Conservation (phyloP, 345 rosid genomes). For the Nephelium lappaceum region DNA sequence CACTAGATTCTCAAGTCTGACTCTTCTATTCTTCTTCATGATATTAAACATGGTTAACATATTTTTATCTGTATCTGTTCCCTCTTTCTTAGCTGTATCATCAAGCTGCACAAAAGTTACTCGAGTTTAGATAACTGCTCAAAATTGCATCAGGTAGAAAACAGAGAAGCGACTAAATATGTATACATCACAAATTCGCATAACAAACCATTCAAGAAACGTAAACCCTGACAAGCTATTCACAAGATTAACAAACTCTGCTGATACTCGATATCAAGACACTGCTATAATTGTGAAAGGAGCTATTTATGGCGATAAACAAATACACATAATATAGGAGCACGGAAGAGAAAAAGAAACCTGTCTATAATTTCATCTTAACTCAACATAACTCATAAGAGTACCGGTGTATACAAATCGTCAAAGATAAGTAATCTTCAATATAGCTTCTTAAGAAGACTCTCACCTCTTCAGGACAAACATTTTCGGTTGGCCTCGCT, state of each 20-base stretch:
- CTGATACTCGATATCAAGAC: not conserved
- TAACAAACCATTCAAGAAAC: not conserved
- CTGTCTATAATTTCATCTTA: not conserved
- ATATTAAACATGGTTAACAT: slow-evolving; percentile 47
- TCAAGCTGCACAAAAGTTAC: slow-evolving; percentile 34
- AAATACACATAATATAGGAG: not conserved
- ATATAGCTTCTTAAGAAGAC: not conserved
- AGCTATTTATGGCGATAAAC: not conserved
- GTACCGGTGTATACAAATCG: not conserved
- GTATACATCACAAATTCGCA: not conserved
- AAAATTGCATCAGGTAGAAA: not conserved
- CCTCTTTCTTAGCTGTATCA: slow-evolving; percentile 18
- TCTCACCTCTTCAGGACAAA: slow-evolving; percentile 37
- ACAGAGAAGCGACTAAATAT: not conserved
- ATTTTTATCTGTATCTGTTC: slow-evolving; percentile 36
- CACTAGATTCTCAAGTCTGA: slow-evolving; percentile 41
- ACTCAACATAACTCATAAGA: not conserved
- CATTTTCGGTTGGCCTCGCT: slow-evolving; percentile 7
- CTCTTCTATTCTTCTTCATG: slow-evolving; percentile 41
- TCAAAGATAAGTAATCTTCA: not conserved
- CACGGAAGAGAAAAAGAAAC: not conserved
- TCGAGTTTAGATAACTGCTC: not conserved
- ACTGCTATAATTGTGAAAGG: not conserved
- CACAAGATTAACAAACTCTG: not conserved
- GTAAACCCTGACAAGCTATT: not conserved